phyloP scores from a whole-genome alignment of 129 eudicot species.

The Tanacetum coccineum region DNA sequence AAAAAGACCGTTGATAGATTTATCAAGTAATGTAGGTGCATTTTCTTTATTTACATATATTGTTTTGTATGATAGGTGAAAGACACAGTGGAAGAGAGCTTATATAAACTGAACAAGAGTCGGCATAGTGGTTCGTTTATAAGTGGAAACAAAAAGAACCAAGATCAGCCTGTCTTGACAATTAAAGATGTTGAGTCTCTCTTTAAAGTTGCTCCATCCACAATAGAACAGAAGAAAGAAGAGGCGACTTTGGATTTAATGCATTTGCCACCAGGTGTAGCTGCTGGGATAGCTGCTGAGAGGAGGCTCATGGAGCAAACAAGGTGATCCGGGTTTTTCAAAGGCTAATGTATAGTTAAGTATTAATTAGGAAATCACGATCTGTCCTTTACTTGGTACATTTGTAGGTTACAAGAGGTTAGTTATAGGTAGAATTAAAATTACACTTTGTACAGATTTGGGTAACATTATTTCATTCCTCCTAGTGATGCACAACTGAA shows the following conservation, averaged over 20 bases:
- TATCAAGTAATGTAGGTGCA: not conserved
- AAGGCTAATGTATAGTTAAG: too few species aligned
- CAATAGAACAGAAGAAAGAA: constrained; percentile 24
- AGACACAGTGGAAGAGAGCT: constrained; percentile 90
- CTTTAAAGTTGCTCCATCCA: constrained; percentile 53
- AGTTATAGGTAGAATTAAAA: not conserved
- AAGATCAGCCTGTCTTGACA: constrained; percentile 83
- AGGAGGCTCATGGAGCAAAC: constrained; percentile 52
- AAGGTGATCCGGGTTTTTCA: not conserved
- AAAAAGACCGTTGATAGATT: not conserved
- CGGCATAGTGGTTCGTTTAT: constrained; percentile 52
- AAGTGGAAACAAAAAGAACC: constrained; percentile 84
- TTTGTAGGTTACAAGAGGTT: not conserved
- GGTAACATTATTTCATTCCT: not conserved
- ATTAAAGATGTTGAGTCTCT: constrained; percentile 81
- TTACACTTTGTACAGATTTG: not conserved
- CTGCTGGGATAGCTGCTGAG: constrained; percentile 83
- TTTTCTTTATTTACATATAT: not conserved
- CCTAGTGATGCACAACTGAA: not conserved
- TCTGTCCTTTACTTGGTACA: not conserved
- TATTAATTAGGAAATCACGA: not conserved
- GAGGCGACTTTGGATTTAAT: constrained; percentile 39
- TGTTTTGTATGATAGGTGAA: constrained; percentile 53
- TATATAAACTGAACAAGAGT: constrained; percentile 74
- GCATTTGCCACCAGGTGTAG: constrained; percentile 80